Evolutionary conservation across 1,284 basidiomycete species (phyloP), one percentile per base, ranked within the genome.

Genomic region (Ceraceosorus guamensis): DNA sequence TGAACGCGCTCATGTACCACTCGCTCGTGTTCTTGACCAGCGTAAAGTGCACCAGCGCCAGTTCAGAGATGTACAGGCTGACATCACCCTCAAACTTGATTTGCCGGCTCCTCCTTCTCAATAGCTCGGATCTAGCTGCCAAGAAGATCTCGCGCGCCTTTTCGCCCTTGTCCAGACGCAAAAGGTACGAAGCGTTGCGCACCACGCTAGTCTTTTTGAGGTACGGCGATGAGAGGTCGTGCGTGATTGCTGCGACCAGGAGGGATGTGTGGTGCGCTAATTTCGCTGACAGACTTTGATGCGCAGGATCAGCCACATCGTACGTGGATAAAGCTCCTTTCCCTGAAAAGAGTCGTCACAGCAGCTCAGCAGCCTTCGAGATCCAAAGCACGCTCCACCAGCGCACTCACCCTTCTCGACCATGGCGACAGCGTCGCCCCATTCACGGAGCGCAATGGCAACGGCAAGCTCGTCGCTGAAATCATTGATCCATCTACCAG

Each of bases 1-100:
- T 89, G 78, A 96, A 99, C 49, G 90, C 92, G 1, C 86, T 86
- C 73, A 96, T 82, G 77, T 91, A 99, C 95, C 93, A 98, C 77
- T 99, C 93, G 44, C 88, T 88, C 1, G 92, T 96, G 73, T 98
- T 89, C 75, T 91, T 91, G 77, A 93, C 87, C 6, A 87, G 83
- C 0, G 88, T 91, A 68, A 93, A 93, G 59, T 86, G 83, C 0
- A 93, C 87, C 53, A 89, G 81, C 0, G 87, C 84, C 44, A 93
- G 79, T 69, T 91, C 87, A 14, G 84, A 85, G 50, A 92, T 73
- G 66, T 77, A 92, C 51, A 85, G 80, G 5, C 82, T 82, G n/a
- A 89, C 83, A 67, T 93, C 86, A 1, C 93, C 93, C 69, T 96
- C 91, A 67, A 92, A 93, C 53, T 84, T 83, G 72, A 97, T 95